phyloP scores from a whole-genome alignment of 169 alveolate species.

The Cryptosporidium parvum region DNA sequence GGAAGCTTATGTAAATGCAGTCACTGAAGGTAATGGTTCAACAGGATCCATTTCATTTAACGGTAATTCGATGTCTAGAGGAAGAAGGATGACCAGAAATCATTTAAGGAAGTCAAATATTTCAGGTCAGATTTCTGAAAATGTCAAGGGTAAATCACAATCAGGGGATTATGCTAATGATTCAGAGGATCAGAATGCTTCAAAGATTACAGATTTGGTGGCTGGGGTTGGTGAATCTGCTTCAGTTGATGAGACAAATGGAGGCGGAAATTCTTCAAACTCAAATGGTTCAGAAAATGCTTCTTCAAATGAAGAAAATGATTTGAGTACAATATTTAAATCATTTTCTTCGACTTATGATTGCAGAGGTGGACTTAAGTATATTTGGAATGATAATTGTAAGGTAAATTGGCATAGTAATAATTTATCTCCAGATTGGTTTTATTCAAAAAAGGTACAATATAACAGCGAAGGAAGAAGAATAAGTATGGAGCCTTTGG shows the following conservation, averaged over 20 bases:
- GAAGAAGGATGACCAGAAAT: conserved; percentile 74
- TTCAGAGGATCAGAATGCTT: conserved; percentile 49
- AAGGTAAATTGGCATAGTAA: conserved; percentile 70
- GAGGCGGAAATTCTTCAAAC: conserved; percentile 26
- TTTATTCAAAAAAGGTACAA: conserved; percentile 15
- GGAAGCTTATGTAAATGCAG: conserved; percentile 74
- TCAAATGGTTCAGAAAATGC: conserved; percentile 29
- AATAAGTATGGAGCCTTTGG: conserved; percentile 5
- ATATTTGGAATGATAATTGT: conserved; percentile 71
- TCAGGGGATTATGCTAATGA: conserved; percentile 20
- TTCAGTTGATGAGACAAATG: conserved; percentile 11
- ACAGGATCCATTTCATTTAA: conserved; percentile 18
- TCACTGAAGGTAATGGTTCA: conserved; percentile 35
- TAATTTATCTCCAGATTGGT: conserved; percentile 73
- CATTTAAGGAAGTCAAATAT: conserved; percentile 40
- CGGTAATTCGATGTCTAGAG: conserved; percentile 43
- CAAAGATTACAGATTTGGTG: conserved; percentile 12
- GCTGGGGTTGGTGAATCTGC: conserved; percentile 16
- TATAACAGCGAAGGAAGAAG: conserved; percentile 23
- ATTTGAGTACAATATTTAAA: conserved; percentile 44
- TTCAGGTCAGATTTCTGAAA: conserved; percentile 17
- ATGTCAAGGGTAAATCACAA: conserved; percentile 12
- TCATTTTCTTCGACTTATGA: conserved; percentile 56
- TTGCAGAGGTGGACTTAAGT: conserved; percentile 69
- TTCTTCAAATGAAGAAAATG: conserved; percentile 53